These are phyloP conservation scores for Geotrichum cucujoidarum DNA, from an alignment of 1,139 yeast species.

Conservation along the genomic window DNA sequence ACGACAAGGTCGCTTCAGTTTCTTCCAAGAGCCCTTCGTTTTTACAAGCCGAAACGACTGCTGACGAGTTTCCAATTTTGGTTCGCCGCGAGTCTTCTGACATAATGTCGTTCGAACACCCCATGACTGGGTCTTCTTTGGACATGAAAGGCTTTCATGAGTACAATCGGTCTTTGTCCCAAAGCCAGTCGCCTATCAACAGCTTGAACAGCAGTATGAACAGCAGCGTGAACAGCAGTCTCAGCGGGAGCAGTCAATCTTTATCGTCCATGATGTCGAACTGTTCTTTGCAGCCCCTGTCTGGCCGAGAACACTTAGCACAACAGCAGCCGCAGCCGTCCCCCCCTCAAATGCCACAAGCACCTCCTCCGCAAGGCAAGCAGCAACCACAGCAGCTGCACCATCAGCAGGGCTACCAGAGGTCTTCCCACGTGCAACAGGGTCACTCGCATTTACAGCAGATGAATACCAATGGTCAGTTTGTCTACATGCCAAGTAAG, in stretches of 20 bases:
- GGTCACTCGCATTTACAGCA: not conserved
- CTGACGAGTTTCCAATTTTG: slow-evolving; percentile 42
- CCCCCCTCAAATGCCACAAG: not conserved
- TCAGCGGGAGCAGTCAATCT: slow-evolving; percentile 18
- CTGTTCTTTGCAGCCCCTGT: slow-evolving; percentile 6
- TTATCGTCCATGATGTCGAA: slow-evolving; percentile 2
- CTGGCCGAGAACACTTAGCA: slow-evolving; percentile 10
- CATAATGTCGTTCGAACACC: not conserved
- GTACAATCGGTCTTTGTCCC: slow-evolving; percentile 4
- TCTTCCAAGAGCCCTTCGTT: slow-evolving; percentile 21
- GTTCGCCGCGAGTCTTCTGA: slow-evolving; percentile 35
- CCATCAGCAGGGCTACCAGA: slow-evolving; percentile 1
- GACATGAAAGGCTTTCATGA: not conserved
- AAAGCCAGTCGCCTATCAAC: not conserved
- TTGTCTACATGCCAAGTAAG: not conserved
- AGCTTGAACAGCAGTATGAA: slow-evolving; percentile 19
- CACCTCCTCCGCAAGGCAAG: not conserved
- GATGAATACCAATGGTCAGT: not conserved
- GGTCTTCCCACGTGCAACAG: not conserved
- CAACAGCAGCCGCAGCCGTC: slow-evolving; percentile 13
- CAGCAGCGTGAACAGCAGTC: slow-evolving; percentile 22
- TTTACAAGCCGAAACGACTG: slow-evolving; percentile 37
- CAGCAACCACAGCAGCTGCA: slow-evolving; percentile 5
- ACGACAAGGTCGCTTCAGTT: not conserved
- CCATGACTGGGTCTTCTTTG: not conserved